Percentiles rank a stretch among this genome's conserved stretches.
Evolutionary conservation across 2,329 filamentous ascomycete genomes (phyloP).

Genomic region (Pyricularia pennisetigena): DNA sequence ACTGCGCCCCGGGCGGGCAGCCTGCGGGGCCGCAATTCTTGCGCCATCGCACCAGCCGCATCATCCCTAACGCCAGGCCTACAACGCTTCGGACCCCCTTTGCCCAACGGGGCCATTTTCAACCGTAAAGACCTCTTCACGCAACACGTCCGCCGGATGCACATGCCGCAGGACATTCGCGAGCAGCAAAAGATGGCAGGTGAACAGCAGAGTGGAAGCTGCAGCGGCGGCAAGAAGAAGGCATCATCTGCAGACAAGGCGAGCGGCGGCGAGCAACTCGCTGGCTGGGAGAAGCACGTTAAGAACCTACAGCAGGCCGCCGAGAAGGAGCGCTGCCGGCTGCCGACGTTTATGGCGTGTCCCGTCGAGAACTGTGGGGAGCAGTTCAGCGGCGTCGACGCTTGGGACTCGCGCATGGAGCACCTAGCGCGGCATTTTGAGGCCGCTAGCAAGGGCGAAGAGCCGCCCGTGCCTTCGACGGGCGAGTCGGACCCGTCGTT

Average conservation of each 20-base stretch:
- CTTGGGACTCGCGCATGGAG: conserved; percentile 82
- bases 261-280: neutral
- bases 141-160: conserved; percentile 81
- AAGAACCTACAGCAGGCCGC: conserved; percentile 47
- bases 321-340: conserved; percentile 44
- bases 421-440: conserved; percentile 77
- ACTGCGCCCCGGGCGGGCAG: neutral
- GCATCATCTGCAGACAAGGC: conserved; percentile 1
- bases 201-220: neutral
- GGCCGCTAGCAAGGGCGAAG: conserved; percentile 24
- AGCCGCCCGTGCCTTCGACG: conserved; percentile 19
- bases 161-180: conserved; percentile 40
- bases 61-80: neutral
- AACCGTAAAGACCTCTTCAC: conserved; percentile 89
- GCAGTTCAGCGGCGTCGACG: conserved; percentile 48
- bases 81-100: conserved; percentile 9
- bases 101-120: conserved; percentile 53
- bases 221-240: neutral
- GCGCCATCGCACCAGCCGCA: neutral
- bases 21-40: conserved; percentile 7
- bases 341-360: conserved; percentile 52
- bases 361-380: conserved; percentile 47
- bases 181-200: conserved; percentile 21
- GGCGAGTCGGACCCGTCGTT: conserved; percentile 23
- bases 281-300: conserved; percentile 43